Percentiles rank a stretch among this genome's conserved stretches.
phyloP scores from a whole-genome alignment of 192 early-diverging fungal genomes.

The Phycomyces blakesleeanus region DNA sequence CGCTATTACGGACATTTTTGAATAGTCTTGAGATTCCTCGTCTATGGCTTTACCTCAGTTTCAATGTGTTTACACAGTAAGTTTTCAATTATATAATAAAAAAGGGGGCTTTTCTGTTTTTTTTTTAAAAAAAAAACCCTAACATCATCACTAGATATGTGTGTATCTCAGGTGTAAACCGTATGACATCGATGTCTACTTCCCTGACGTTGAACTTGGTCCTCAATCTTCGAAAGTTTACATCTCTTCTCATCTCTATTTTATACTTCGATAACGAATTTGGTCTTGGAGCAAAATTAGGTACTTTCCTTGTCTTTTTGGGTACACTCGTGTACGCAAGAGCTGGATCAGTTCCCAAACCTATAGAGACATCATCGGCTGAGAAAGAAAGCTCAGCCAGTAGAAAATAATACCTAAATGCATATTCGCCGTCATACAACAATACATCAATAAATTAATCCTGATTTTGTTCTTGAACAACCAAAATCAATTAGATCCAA shows the following conservation, averaged over 20 bases:
- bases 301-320: slow-evolving; percentile 71
- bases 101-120: not conserved
- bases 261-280: slow-evolving; percentile 77
- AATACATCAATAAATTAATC: too few relatives aligned
- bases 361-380: not conserved
- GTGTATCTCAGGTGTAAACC: slow-evolving; percentile 85
- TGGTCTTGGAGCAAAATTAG: slow-evolving; percentile 57
- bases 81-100: slow-evolving; percentile 12
- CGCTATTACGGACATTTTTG: slow-evolving; percentile 30
- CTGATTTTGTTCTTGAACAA: too few relatives aligned
- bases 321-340: slow-evolving; percentile 72
- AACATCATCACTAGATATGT: slow-evolving; percentile 53
- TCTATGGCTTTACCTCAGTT: slow-evolving; percentile 66
- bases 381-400: too few relatives aligned
- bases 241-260: slow-evolving; percentile 75
- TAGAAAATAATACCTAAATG: too few relatives aligned
- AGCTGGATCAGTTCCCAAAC: not conserved
- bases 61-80: slow-evolving; percentile 81
- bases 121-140: not conserved
- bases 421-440: too few relatives aligned
- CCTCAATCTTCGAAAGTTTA: slow-evolving; percentile 81
- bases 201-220: slow-evolving; percentile 85
- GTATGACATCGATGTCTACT: slow-evolving; percentile 70
- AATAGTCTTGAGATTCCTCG: slow-evolving; percentile 45
- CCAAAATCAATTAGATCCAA: too few relatives aligned